Base-by-base conservation (phyloP, 2,329 filamentous ascomycete species). In the Paraphoma sp. region DNA sequence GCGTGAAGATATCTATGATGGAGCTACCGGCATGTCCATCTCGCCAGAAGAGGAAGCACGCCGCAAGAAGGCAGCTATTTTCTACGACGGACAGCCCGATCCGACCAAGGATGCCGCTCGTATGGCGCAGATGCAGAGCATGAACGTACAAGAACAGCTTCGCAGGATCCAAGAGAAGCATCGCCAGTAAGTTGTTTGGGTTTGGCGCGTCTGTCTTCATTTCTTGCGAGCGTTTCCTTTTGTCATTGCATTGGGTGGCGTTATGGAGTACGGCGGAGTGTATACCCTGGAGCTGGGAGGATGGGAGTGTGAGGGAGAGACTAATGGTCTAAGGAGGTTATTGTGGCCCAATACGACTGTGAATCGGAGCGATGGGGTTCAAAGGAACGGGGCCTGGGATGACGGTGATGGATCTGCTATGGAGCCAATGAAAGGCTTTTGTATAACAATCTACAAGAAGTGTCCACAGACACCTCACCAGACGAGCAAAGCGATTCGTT, bases 71-170 rank as follows among this genome's bases (percentile, higher is more conserved):
- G 86, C 89, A 14, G 91, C 91, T 18, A 77, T 82, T 23, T 86
- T 85, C 52, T 89, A 89, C 69, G 89, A 91, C 71, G 89, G 71
- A 36, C 85, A 84, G 62, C 83, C 84, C 17, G 86, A 90, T 52
- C 68, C 71, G 30, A 83, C 81, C 57, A 85, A 87, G 64, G 85
- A 84, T 80, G 72, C 83, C 72, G 74, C 73, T 50, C 75, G 80
- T 57, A 66, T 80, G 60, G 79, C 81, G 61, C 84, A 87, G 66
- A 83, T 89, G 79, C 75, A 78, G 57, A 72, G 62, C 46, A 69
- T 77, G 76, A 94, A 92, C 71, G 88, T 96, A 38, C 90, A 95
- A 73, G 92, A 96, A 75, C 92, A 96, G 79, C 92, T 96, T 61
- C 84, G 89, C 57, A 82, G 85, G 49, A 86, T 89, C 56, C 85